Evolutionary conservation across 345 rosid species (phyloP).

Genomic region (Atalantia buxifolia): DNA sequence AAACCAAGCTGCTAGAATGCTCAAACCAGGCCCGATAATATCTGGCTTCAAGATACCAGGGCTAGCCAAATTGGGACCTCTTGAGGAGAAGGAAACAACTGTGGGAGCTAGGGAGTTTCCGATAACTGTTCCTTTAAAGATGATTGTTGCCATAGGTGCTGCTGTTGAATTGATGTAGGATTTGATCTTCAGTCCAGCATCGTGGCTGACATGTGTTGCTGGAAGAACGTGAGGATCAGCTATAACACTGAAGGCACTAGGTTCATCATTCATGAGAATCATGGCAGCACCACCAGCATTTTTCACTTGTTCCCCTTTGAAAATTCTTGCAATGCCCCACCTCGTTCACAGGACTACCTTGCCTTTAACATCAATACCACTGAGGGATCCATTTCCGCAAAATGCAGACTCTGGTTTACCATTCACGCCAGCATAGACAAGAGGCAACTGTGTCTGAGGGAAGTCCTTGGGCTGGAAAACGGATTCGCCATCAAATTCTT

Average conservation of each 20-base stretch:
- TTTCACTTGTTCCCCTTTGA: conserved; percentile 34
- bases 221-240: conserved; percentile 24
- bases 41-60: conserved; percentile 53
- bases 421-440: conserved; percentile 39
- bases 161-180: conserved; percentile 25
- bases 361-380: conserved; percentile 23
- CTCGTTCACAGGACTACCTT: conserved; percentile 33
- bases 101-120: conserved; percentile 32
- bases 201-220: conserved; percentile 24
- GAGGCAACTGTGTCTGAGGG: conserved; percentile 26
- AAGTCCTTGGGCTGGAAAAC: conserved; percentile 36
- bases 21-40: conserved; percentile 40
- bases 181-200: conserved; percentile 28
- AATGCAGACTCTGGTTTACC: conserved; percentile 19
- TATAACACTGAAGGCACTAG: conserved; percentile 26
- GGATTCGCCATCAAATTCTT: conserved; percentile 31
- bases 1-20: conserved; percentile 36
- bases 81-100: conserved; percentile 42
- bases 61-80: conserved; percentile 41
- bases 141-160: conserved; percentile 19
- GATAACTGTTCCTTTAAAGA: conserved; percentile 27
- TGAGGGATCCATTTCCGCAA: conserved; percentile 23
- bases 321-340: conserved; percentile 26
- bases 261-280: conserved; percentile 25
- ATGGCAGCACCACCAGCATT: conserved; percentile 32